A percentile compares a stretch with the other conserved stretches of the same genome.
Conservation (phyloP, 768 basidiomycete genomes). For the Pisolithus microcarpus region DNA sequence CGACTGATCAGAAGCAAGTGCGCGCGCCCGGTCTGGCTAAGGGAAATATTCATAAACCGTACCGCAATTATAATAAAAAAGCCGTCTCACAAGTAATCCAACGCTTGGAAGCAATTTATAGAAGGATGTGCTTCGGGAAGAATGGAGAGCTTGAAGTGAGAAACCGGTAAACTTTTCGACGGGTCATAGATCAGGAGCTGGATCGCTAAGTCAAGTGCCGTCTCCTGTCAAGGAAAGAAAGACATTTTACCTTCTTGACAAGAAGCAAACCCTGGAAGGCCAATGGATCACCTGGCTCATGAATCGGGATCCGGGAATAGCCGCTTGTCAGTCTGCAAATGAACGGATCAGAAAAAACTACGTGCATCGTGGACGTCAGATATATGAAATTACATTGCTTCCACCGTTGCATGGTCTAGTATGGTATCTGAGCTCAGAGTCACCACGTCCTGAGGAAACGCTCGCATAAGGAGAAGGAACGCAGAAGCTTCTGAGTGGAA, state of each 20-base stretch:
- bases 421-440: conserved; percentile 72
- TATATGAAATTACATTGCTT: conserved; percentile 50
- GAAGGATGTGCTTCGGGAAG: conserved; percentile 83
- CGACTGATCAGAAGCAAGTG: conserved; percentile 82
- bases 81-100: conserved; percentile 76
- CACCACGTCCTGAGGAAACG: conserved; percentile 59
- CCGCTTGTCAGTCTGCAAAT: conserved; percentile 58
- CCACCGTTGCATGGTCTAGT: conserved; percentile 72
- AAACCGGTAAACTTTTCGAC: conserved; percentile 64
- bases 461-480: conserved; percentile 24
- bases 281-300: conserved; percentile 58
- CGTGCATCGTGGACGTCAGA: not conserved
- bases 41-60: not conserved
- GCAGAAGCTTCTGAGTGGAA: conserved; percentile 49
- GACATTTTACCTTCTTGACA: conserved; percentile 61
- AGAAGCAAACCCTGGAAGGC: conserved; percentile 79
- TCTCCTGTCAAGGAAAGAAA: not conserved
- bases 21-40: conserved; percentile 87
- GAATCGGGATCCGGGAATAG: conserved; percentile 89
- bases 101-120: conserved; percentile 91
- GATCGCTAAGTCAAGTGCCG: conserved; percentile 2
- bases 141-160: conserved; percentile 69
- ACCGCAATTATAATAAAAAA: not conserved
- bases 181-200: conserved; percentile 89
- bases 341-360: conserved; percentile 3